Evolutionary conservation across 2,329 filamentous ascomycete species (phyloP).

Genomic region (Ceratocystis huliohia): DNA sequence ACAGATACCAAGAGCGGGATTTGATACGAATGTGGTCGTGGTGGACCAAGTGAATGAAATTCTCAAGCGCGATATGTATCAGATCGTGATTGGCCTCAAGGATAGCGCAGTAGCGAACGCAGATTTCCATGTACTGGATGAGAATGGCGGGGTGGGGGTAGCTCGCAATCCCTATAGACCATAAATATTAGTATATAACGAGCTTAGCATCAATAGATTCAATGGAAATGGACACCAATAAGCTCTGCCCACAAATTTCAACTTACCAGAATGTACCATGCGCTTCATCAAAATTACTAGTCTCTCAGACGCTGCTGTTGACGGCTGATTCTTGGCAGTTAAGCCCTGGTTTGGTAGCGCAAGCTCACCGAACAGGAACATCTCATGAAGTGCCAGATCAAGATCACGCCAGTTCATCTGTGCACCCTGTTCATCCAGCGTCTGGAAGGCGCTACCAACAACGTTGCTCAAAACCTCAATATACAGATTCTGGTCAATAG

Average conservation of each 20-base stretch:
- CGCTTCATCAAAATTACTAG: slow-evolving; percentile 86
- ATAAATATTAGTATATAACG: slow-evolving; percentile 22
- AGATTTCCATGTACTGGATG: slow-evolving; percentile 97
- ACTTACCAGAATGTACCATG: slow-evolving; percentile 81
- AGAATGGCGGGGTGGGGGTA: slow-evolving; percentile 86
- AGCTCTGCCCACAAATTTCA: neutral
- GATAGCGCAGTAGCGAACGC: slow-evolving; percentile 82
- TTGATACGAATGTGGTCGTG: slow-evolving; percentile 78
- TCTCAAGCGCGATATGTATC: slow-evolving; percentile 78
- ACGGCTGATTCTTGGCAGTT: slow-evolving; percentile 74
- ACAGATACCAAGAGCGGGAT: slow-evolving; percentile 90
- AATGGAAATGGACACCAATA: neutral
- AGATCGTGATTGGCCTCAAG: slow-evolving; percentile 74
- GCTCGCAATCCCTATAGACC: slow-evolving; percentile 55
- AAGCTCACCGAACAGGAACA: slow-evolving; percentile 90
- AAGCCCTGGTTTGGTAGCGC: slow-evolving; percentile 78
- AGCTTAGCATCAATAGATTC: too few relatives aligned
- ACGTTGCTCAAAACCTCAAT: slow-evolving; percentile 78
- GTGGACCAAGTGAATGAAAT: slow-evolving; percentile 82
- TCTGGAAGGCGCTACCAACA: slow-evolving; percentile 76
- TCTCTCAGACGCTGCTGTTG: slow-evolving; percentile 63
- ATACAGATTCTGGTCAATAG: slow-evolving; percentile 77
- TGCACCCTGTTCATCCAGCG: slow-evolving; percentile 58
- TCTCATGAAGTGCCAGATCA: slow-evolving; percentile 85
- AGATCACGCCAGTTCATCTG: slow-evolving; percentile 89